Evolutionary conservation across 495 filamentous ascomycete genomes (phyloP), one percentile per base, ranked within the genome.

Genomic region (Daldinia grandis): DNA sequence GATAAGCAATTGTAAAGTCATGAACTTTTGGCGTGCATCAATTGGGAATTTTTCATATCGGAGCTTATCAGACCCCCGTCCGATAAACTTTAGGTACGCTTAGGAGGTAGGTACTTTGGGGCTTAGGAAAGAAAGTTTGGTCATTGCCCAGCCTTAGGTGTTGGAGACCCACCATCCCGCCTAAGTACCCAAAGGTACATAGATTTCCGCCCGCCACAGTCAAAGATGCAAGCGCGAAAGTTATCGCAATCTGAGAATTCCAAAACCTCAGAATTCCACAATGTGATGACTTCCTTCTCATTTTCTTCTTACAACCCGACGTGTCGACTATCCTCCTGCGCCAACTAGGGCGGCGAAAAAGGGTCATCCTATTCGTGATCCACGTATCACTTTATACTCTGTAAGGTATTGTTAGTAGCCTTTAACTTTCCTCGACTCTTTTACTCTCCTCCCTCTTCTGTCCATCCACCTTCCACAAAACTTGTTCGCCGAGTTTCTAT

Each of bases 241-340:
- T 65, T 65, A 73, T 73, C 70, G 70, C 70, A 73, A 65, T 73
- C 70, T 68, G 15, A 64, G 64, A 73, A 73, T 68, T 64, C 61
- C 37, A 62, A 68, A 33, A 73, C 64, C 42, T 62, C 56, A 72
- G 50, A 58, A 68, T 61, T 64, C 70, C 64, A 73, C 70, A 68
- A 68, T 73, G 70, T 73, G 70, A 73, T 54, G 58, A 65, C 47
- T 19, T 58, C 56, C 21, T 50, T 44, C 14, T 42, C 30, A 35
- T 44, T 64, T 64, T 51, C 15, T 62, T 25, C 28, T 64, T 27
- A 51, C 10, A 61, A 31, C 58, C 5, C 25, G 53, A 64, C 49
- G 19, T 44, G 24, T 8, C 35, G 14, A 58, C 33, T 12, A 17
- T 60, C 27, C 27, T 54, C 10, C 33, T 56, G 50, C 57, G 47